A percentile compares a stretch with the other conserved stretches of the same genome.
Evolutionary conservation across 306 rosid species (phyloP).

Genomic region (Styphnolobium japonicum): DNA sequence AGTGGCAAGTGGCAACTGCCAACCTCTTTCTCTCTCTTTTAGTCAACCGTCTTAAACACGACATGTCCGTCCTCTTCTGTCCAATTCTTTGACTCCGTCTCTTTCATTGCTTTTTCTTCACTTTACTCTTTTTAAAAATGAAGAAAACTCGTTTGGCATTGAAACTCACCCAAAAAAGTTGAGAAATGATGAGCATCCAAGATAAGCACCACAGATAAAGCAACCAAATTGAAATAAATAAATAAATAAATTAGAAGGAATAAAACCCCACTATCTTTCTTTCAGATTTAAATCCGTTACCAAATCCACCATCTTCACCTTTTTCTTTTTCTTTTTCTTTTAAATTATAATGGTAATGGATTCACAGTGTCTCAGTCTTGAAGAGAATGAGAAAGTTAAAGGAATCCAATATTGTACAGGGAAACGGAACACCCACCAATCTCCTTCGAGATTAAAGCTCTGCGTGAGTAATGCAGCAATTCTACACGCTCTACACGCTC

Average conservation of each 20-base stretch:
- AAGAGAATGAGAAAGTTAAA: conserved; percentile 22
- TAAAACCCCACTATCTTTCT: conserved; percentile 3
- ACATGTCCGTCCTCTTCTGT: conserved; percentile 55
- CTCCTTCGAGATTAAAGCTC: conserved; percentile 45
- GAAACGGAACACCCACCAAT: conserved; percentile 49
- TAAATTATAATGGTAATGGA: conserved; percentile 29
- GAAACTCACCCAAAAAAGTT: not conserved
- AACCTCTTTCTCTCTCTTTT: conserved; percentile 2
- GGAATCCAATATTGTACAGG: conserved; percentile 50
- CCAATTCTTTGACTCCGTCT: conserved; percentile 55
- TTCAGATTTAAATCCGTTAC: conserved; percentile 43
- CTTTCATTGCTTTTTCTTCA: conserved; percentile 22
- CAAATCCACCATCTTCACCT: conserved; percentile 62
- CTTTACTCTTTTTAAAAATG: not conserved
- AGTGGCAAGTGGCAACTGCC: conserved; percentile 29
- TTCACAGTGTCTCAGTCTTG: conserved; percentile 31
- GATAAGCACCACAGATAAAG: conserved; percentile 39
- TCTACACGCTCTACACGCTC: too few species aligned
- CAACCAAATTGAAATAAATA: conserved; percentile 13
- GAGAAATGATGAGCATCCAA: conserved; percentile 46
- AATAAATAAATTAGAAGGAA: not conserved
- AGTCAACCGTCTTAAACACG: conserved; percentile 65
- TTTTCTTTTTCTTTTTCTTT: conserved; percentile 5
- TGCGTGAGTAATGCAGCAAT: too few species aligned
- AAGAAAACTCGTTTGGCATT: not conserved